Percentiles rank a stretch among this genome's conserved stretches.
phyloP scores from a whole-genome alignment of 129 eudicot genomes.

The Scalesia atractyloides region DNA sequence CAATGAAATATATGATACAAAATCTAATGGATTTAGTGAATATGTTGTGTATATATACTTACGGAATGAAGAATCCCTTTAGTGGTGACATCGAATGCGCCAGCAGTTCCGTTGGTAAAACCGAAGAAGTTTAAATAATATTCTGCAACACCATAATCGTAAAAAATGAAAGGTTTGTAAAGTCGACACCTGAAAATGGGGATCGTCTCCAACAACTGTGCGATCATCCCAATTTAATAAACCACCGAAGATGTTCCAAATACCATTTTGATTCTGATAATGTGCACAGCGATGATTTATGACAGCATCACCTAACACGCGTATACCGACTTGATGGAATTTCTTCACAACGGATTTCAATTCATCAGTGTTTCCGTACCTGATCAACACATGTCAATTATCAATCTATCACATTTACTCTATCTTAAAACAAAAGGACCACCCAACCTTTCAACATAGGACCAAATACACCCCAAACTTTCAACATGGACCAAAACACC shows the following conservation, averaged over 20 bases:
- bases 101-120: slow-evolving; percentile 65
- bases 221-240: slow-evolving; percentile 96
- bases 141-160: slow-evolving; percentile 1
- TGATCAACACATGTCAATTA: slow-evolving; percentile 26
- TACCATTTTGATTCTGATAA: slow-evolving; percentile 68
- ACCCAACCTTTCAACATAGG: too few species aligned
- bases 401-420: not conserved
- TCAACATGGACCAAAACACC: too few species aligned
- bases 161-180: not conserved
- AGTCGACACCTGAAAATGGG: slow-evolving; percentile 87
- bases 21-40: not conserved
- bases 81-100: slow-evolving; percentile 99
- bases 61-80: slow-evolving; percentile 97
- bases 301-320: slow-evolving; percentile 87
- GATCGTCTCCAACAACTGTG: slow-evolving; percentile 93
- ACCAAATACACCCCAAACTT: too few species aligned
- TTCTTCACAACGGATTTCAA: slow-evolving; percentile 63
- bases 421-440: too few species aligned
- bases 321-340: slow-evolving; percentile 72
- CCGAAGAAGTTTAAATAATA: not conserved
- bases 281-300: slow-evolving; percentile 93
- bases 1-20: not conserved
- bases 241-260: slow-evolving; percentile 95
- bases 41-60: slow-evolving; percentile 33
- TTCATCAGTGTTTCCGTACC: slow-evolving; percentile 82